Evolutionary conservation across 495 filamentous ascomycete genomes (phyloP).

Genomic region (Neurospora sp.): DNA sequence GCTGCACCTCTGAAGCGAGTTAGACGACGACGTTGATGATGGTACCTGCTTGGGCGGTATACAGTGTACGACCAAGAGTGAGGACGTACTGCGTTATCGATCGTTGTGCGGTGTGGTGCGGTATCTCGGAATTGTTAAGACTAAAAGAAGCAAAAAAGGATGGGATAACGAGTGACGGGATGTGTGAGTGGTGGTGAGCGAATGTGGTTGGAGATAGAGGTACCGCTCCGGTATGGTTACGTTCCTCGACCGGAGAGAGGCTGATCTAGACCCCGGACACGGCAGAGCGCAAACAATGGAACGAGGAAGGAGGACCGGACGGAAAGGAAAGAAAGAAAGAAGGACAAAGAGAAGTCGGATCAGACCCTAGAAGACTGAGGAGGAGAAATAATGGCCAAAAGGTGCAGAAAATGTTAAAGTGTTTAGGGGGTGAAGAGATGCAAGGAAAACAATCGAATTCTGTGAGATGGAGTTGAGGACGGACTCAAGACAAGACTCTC

Average conservation of each 20-base stretch:
- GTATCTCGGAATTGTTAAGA: background rate
- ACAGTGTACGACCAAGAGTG: background rate
- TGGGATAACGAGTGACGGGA: background rate
- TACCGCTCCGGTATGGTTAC: background rate
- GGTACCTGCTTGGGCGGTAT: background rate
- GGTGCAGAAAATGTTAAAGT: background rate
- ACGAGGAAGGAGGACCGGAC: background rate
- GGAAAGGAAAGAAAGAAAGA: background rate
- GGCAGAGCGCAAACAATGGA: background rate
- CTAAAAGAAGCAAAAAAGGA: background rate
- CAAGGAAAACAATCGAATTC: background rate
- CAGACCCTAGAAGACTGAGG: background rate
- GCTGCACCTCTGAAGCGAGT: background rate
- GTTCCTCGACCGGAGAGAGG: background rate
- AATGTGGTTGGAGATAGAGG: background rate
- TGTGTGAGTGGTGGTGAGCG: background rate
- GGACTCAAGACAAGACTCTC: background rate
- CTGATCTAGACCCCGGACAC: background rate
- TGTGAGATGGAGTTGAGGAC: background rate
- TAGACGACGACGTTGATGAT: background rate
- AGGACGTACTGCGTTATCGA: background rate
- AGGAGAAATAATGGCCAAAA: background rate
- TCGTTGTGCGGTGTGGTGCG: background rate
- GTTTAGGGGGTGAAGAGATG: background rate
- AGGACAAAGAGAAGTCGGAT: background rate